Evolutionary conservation across 2,329 filamentous ascomycete genomes (phyloP), one percentile per base, ranked within the genome.

Genomic region (Onygena corvina): DNA sequence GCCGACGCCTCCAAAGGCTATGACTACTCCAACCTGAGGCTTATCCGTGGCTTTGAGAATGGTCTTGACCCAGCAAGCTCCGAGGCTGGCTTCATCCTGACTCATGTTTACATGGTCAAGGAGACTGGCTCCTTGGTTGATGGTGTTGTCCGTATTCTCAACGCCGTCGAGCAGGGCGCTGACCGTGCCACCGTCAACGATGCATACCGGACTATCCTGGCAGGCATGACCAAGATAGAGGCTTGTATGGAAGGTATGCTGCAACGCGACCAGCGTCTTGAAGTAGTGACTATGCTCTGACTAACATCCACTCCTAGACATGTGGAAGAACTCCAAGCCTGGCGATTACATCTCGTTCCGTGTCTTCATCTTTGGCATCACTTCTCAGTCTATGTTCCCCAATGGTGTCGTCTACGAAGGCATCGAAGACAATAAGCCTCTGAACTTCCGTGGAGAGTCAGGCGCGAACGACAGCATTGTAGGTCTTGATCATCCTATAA

Each of bases 281-380:
- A n/a, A n/a, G n/a, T n/a, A n/a, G n/a, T n/a, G n/a, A n/a, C n/a
- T n/a, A n/a, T n/a, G n/a, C n/a, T n/a, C n/a, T n/a, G n/a, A n/a
- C 36, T 46, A 14, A 46, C 29, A 29, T 6, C 11, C 18, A 12
- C 20, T 8, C 14, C 7, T 47, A 80, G 77, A 73, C 38, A 96
- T 96, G 90, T 95, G 89, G 90, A 76, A 76, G 52, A 86, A 88
- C 65, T 92, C 85, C 50, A 84, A 85, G 58, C 89, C 89, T 2
- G 75, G 76, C 14, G 79, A 87, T 57, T 95, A 95, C 70, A 86
- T 84, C 52, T 83, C 79, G 57, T 95, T 94, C 77, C 84, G 89
- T 34, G 94, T 90, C 8, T 95, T 95, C 72, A 95, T 95, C 70
- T 94, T 94, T 62, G 90, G 90, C 58, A 94, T 95, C 67, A 93